Conservation (phyloP, 345 rosid genomes). For the Turritis glabra region DNA sequence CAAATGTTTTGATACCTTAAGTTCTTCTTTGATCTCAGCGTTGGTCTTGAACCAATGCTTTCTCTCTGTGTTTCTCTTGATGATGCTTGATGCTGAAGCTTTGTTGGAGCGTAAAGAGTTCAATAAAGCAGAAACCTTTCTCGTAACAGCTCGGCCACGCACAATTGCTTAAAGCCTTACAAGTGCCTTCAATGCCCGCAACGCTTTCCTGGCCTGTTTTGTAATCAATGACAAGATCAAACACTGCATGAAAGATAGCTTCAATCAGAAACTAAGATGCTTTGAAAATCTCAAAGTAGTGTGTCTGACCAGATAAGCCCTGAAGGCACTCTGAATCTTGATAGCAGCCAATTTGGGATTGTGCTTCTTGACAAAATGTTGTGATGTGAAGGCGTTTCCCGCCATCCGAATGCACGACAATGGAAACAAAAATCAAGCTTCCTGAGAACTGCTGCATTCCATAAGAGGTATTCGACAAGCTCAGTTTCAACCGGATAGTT, state of each 20-base stretch:
- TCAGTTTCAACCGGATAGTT: background rate
- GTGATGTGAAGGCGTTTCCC: constrained; percentile 42
- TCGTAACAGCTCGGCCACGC: constrained; percentile 73
- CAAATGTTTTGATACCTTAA: constrained; percentile 35
- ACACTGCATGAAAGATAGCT: constrained; percentile 11
- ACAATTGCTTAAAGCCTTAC: constrained; percentile 88
- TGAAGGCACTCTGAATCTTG: constrained; percentile 74
- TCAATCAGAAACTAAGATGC: constrained; percentile 4
- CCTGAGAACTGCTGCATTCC: background rate
- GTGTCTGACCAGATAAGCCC: constrained; percentile 73
- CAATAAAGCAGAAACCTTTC: constrained; percentile 32
- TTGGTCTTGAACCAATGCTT: constrained; percentile 32
- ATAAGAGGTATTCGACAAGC: background rate
- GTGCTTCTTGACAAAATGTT: constrained; percentile 25
- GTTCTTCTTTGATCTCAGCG: constrained; percentile 49
- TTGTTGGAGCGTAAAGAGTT: constrained; percentile 40
- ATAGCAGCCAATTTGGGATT: constrained; percentile 58
- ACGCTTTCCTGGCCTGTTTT: constrained; percentile 86
- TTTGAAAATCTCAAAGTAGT: background rate
- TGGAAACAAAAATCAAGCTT: background rate
- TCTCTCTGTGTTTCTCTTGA: constrained; percentile 27
- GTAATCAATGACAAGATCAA: constrained; percentile 28
- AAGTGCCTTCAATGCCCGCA: constrained; percentile 76
- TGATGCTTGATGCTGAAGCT: constrained; percentile 35
- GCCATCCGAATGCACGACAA: constrained; percentile 23